A percentile compares a stretch with the other conserved stretches of the same genome.
phyloP scores from a whole-genome alignment of 1,284 basidiomycete species.

The Ceratobasidium papillatum region DNA sequence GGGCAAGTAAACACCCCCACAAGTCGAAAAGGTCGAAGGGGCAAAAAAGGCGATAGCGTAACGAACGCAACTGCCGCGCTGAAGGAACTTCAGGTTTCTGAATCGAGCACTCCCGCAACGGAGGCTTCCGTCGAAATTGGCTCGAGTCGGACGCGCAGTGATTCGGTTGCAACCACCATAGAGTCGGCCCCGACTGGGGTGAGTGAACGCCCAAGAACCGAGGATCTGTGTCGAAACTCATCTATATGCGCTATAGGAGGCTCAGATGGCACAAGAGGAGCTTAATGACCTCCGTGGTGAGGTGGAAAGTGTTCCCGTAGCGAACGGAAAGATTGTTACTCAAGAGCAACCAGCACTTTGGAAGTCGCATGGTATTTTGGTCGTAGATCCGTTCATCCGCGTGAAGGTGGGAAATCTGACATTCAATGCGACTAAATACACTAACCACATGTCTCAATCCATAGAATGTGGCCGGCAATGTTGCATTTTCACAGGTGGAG shows the following conservation, averaged over 20 bases:
- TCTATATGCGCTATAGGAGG: constrained; percentile 35
- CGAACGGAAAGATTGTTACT: neutral
- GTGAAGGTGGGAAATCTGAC: constrained; percentile 53
- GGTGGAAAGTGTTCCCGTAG: constrained; percentile 26
- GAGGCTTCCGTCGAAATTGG: constrained; percentile 2
- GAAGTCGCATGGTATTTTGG: constrained; percentile 50
- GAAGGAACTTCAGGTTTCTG: neutral
- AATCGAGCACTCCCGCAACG: neutral
- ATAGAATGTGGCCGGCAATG: constrained; percentile 38
- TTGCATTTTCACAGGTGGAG: constrained; percentile 26
- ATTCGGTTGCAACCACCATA: constrained; percentile 6
- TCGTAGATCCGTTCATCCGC: constrained; percentile 61
- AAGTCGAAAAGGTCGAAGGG: constrained; percentile 21
- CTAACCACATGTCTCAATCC: neutral
- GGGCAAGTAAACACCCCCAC: constrained; percentile 7
- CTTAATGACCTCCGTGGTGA: constrained; percentile 18
- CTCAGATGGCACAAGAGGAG: constrained; percentile 41
- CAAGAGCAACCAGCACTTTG: constrained; percentile 45
- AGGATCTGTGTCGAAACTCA: constrained; percentile 15
- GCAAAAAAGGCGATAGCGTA: constrained; percentile 28
- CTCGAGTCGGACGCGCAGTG: constrained; percentile 3
- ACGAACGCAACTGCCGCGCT: constrained; percentile 1
- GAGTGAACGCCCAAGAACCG: neutral
- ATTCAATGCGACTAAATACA: neutral
- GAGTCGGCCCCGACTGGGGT: constrained; percentile 5